Evolutionary conservation across 208 protist genomes (phyloP).

Genomic region (Wallacemonas sp.): DNA sequence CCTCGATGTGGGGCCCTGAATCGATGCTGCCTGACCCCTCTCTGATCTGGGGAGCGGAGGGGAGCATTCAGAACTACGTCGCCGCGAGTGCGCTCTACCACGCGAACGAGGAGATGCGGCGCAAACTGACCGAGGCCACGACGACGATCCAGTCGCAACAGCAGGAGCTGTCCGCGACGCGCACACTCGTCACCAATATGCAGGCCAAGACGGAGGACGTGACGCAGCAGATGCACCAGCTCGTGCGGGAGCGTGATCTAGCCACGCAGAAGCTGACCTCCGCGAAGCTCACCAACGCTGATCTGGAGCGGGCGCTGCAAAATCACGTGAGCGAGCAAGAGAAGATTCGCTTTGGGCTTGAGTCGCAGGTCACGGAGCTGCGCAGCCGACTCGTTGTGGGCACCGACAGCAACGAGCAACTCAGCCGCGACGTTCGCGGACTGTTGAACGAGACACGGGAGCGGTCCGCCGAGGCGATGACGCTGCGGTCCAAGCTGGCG

Average conservation of each 20-base stretch:
- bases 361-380: constrained; percentile 77
- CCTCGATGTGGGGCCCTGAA: constrained; percentile 35
- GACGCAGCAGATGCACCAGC: constrained; percentile 77
- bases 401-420: constrained; percentile 81
- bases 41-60: constrained; percentile 89
- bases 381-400: constrained; percentile 74
- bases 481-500: constrained; percentile 68
- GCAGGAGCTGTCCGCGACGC: constrained; percentile 66
- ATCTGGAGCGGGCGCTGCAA: constrained; percentile 68
- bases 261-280: constrained; percentile 64
- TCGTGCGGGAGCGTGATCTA: constrained; percentile 83
- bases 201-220: constrained; percentile 63
- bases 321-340: constrained; percentile 60
- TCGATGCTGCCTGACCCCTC: constrained; percentile 69
- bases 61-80: constrained; percentile 77
- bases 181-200: constrained; percentile 29
- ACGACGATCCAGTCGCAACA: constrained; percentile 64
- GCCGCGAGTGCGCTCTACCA: constrained; percentile 82
- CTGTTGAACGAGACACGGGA: constrained; percentile 67
- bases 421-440: constrained; percentile 72
- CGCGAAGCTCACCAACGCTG: constrained; percentile 42
- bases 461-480: constrained; percentile 59
- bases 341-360: constrained; percentile 62
- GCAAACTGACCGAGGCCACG: constrained; percentile 72
- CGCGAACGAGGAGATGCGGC: constrained; percentile 86